A percentile compares a stretch with the other conserved stretches of the same genome.
phyloP scores from a whole-genome alignment of 1,284 basidiomycete species.

The Austropuccinia psidii region DNA sequence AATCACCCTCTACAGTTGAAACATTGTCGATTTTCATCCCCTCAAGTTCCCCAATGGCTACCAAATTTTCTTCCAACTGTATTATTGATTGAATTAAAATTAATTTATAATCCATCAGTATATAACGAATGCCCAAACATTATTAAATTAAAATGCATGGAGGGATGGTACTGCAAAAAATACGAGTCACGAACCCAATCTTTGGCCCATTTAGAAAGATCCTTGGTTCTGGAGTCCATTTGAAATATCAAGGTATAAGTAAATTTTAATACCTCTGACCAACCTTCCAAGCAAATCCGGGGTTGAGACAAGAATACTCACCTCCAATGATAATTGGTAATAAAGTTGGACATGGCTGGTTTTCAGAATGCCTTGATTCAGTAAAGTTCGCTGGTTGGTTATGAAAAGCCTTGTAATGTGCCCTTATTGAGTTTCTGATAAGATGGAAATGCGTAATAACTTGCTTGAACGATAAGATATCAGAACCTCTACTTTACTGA shows the following conservation, averaged over 20 bases:
- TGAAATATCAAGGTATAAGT: background rate
- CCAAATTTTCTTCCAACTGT: slow-evolving; percentile 33
- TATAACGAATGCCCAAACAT: background rate
- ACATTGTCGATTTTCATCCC: slow-evolving; percentile 44
- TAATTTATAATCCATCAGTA: slow-evolving; percentile 42
- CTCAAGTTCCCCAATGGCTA: slow-evolving; percentile 8
- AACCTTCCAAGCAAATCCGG: too few relatives aligned
- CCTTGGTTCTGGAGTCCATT: slow-evolving; percentile 30
- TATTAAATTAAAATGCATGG: background rate
- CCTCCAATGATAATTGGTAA: slow-evolving; percentile 37
- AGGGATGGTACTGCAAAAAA: background rate
- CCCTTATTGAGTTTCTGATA: too few relatives aligned
- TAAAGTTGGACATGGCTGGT: slow-evolving; percentile 36
- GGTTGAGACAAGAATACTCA: background rate
- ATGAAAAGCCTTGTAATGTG: too few relatives aligned
- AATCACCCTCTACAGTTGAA: slow-evolving; percentile 46
- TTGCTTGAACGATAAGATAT: too few relatives aligned
- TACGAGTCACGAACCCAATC: slow-evolving; percentile 19
- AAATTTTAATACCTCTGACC: too few relatives aligned
- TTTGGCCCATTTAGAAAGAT: slow-evolving; percentile 36
- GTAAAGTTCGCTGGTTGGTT: too few relatives aligned
- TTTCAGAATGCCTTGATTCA: too few relatives aligned
- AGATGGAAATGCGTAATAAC: too few relatives aligned
- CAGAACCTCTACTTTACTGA: too few relatives aligned
- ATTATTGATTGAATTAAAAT: slow-evolving; percentile 42